phyloP scores from a whole-genome alignment of 148 eudicot genomes.

The Dianthus caryophyllus region DNA sequence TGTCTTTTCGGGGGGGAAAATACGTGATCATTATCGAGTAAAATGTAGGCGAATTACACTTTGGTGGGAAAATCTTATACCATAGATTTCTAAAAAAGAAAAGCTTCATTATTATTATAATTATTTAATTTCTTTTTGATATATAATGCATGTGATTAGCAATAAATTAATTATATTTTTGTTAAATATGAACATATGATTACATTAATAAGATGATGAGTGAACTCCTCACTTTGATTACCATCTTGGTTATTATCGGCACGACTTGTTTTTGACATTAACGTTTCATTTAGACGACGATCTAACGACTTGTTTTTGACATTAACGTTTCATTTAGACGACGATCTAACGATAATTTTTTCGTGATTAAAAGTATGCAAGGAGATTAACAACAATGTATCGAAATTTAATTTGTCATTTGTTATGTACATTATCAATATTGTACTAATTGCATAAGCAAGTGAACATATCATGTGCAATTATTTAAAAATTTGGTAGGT shows the following conservation, averaged over 20 bases:
- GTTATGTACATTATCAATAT: too few relatives aligned
- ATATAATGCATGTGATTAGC: slow-evolving; percentile 17
- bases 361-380: too few relatives aligned
- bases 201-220: slow-evolving; percentile 26
- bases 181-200: slow-evolving; percentile 14
- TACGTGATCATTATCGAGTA: slow-evolving; percentile 14
- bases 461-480: slow-evolving; percentile 20
- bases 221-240: slow-evolving; percentile 26
- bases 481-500: slow-evolving; percentile 14
- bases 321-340: not conserved
- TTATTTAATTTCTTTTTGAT: slow-evolving; percentile 24
- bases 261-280: too few relatives aligned
- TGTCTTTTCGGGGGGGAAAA: slow-evolving; percentile 29
- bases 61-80: slow-evolving; percentile 26
- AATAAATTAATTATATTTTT: slow-evolving; percentile 10
- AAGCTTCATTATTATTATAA: slow-evolving; percentile 18
- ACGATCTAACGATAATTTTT: not conserved
- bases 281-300: not conserved
- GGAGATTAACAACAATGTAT: too few relatives aligned
- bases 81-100: slow-evolving; percentile 17
- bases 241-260: not conserved
- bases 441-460: slow-evolving; percentile 1
- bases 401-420: too few relatives aligned
- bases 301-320: not conserved
- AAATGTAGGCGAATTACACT: slow-evolving; percentile 30